Conservation (phyloP, 2,329 filamentous ascomycete genomes). For the Apiospora saccharicola region DNA sequence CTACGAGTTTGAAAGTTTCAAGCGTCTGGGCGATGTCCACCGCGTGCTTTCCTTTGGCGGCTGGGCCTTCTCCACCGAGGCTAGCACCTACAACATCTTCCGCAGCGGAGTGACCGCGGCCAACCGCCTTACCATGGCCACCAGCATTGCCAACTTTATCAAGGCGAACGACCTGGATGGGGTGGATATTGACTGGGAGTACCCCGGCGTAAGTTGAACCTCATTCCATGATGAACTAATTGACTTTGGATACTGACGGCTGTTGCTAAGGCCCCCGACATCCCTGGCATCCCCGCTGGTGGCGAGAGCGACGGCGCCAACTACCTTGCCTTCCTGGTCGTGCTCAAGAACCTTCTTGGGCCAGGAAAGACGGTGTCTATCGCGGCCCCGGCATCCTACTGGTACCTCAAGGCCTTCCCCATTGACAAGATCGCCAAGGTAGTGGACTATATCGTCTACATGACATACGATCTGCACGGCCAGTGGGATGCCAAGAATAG, state of each 20-base stretch:
- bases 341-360: conserved; percentile 25
- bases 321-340: conserved; percentile 30
- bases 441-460: conserved; percentile 46
- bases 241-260: too few relatives aligned
- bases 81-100: conserved; percentile 43
- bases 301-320: conserved; percentile 27
- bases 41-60: conserved; percentile 49
- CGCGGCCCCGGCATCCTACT: conserved; percentile 48
- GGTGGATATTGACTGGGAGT: conserved; percentile 32
- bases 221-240: too few relatives aligned
- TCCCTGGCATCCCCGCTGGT: conserved; percentile 24
- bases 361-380: conserved; percentile 43
- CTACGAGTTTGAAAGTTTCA: conserved; percentile 35
- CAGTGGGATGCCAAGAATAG: conserved; percentile 34
- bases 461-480: conserved; percentile 46
- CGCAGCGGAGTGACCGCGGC: conserved; percentile 38
- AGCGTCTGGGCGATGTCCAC: conserved; percentile 36
- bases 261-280: conserved; percentile 19
- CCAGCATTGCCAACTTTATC: conserved; percentile 29
- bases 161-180: conserved; percentile 31
- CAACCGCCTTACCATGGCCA: conserved; percentile 37
- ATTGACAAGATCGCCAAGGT: conserved; percentile 41
- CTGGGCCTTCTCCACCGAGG: conserved; percentile 47
- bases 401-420: conserved; percentile 48
- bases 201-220: conserved; percentile 21